Base-by-base conservation (phyloP, 441 rosid genomes). In the Gossypium trilobum region DNA sequence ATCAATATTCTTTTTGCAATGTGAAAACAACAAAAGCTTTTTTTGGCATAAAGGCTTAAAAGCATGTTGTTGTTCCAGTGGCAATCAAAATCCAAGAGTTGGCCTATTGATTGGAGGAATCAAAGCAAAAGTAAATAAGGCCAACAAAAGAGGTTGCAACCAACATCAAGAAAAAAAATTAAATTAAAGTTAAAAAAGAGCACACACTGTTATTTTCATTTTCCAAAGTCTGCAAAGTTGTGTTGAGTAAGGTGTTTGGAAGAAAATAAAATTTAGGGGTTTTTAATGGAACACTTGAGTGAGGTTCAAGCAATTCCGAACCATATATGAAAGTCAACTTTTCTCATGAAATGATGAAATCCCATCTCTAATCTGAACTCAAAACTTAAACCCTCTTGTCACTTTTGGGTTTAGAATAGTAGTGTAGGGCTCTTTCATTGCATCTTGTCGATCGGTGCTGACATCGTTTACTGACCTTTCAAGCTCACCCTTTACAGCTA, bases 371-470 rank as follows among this genome's bases (percentile, higher is more conserved):
- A 13, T 8, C 11, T n/a, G 3, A 54, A n/a, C 17, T 8, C 11
- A 25, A 51, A 22, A 22, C 5, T 22, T 22, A 20, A 10, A 20
- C 60, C 27, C 60, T 58, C 25, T 36, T 36, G 44, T 36, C 44
- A 36, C 44, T 36, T 36, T 25, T 58, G 17, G 22, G 10, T 20
- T 9, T 9, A 11, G 11, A 8, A 9, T 48, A 14, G 59, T 19
- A 2, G 14, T 10, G 1, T 57, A 11, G 16, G 46, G 44, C 57
- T 9, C 25, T 56, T 73, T 66, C n/a, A 22, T 9, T 39, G 13
- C 57, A 59, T 69, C 68, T 0, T 44, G 78, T 71, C 78, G 73
- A 76, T 71, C 78, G 73, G 78, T 71, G 79, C 79, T 27, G 60
- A 16, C 57, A 57, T 67, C 14, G 78, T 57, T 68, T 31, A 55